A percentile compares a stretch with the other conserved stretches of the same genome.
These are phyloP conservation scores for Peniophora sp. DNA, from an alignment of 1,284 basidiomycete genomes.

Conservation along the genomic window DNA sequence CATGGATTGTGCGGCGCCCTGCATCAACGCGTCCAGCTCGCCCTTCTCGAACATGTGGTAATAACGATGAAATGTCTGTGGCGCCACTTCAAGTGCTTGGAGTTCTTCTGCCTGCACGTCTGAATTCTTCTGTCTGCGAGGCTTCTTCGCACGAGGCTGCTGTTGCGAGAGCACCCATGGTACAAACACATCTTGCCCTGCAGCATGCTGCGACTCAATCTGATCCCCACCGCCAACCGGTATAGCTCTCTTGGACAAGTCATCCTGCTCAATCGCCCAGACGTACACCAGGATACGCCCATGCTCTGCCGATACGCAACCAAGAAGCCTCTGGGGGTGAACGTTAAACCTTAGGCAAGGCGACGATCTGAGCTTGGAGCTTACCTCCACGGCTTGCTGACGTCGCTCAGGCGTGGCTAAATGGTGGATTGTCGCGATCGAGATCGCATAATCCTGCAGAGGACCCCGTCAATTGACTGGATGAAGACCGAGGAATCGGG, in stretches of 20 bases:
- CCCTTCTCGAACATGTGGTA: constrained; percentile 88
- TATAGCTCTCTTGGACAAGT: constrained; percentile 65
- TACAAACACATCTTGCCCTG: constrained; percentile 61
- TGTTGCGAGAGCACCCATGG: constrained; percentile 52
- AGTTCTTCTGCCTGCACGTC: constrained; percentile 10
- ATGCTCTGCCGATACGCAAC: constrained; percentile 51
- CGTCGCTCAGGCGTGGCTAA: constrained; percentile 74
- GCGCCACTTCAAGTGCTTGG: constrained; percentile 8
- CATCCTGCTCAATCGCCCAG: constrained; percentile 97
- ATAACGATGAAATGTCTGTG: constrained; percentile 72
- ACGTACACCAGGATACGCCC: constrained; percentile 90
- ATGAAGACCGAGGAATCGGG: background rate
- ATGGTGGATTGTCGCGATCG: constrained; percentile 94
- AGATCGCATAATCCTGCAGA: constrained; percentile 84
- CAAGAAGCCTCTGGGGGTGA: constrained; percentile 49
- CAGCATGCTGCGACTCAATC: background rate
- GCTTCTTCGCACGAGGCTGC: constrained; percentile 11
- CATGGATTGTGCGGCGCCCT: constrained; percentile 52
- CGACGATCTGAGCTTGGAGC: constrained; percentile 11
- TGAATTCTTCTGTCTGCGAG: constrained; percentile 6
- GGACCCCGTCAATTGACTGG: background rate
- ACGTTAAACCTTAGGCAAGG: constrained; percentile 1
- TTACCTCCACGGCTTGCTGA: constrained; percentile 63
- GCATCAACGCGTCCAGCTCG: constrained; percentile 62
- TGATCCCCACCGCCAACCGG: constrained; percentile 19